Evolutionary conservation across 2,329 filamentous ascomycete genomes (phyloP).

Genomic region (Neofusicoccum kwambonambiense): DNA sequence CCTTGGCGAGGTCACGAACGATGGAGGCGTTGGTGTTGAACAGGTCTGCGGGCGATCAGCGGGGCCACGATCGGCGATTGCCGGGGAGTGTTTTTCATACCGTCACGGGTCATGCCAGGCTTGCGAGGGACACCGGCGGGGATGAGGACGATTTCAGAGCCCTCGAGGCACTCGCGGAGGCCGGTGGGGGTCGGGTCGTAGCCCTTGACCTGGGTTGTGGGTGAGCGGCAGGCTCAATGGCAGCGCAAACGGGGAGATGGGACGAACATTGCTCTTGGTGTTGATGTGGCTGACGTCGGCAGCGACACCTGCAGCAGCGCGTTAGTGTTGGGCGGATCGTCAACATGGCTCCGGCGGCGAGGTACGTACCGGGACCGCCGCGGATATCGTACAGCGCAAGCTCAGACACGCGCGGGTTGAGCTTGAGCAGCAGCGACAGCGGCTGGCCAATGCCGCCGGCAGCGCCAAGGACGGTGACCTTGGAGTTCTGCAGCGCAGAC

Average conservation of each 20-base stretch:
- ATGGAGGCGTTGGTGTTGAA: conserved; percentile 99
- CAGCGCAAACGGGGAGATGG: neutral
- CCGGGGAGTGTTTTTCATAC: conserved; percentile 42
- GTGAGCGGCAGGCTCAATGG: conserved; percentile 11
- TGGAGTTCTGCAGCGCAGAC: conserved; percentile 68
- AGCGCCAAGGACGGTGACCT: conserved; percentile 96
- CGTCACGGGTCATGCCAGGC: conserved; percentile 98
- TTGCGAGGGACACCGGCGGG: conserved; percentile 98
- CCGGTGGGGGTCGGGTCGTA: conserved; percentile 76
- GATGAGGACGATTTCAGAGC: conserved; percentile 91
- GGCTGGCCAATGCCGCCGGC: conserved; percentile 98
- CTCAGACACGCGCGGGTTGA: conserved; percentile 91
- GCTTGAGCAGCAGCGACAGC: conserved; percentile 95
- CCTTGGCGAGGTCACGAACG: conserved; percentile 96
- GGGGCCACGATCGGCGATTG: neutral
- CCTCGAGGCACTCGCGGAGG: conserved; percentile 77
- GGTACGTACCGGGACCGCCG: conserved; percentile 76
- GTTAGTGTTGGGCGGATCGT: neutral
- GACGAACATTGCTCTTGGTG: conserved; percentile 76
- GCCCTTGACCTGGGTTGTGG: conserved; percentile 66
- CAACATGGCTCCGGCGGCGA: neutral
- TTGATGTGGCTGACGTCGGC: conserved; percentile 99
- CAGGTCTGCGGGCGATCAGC: conserved; percentile 60
- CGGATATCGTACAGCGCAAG: conserved; percentile 98
- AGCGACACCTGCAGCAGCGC: conserved; percentile 71